Base-by-base conservation (phyloP, 2,329 filamentous ascomycete genomes). In the Aspergillus floridensis region DNA sequence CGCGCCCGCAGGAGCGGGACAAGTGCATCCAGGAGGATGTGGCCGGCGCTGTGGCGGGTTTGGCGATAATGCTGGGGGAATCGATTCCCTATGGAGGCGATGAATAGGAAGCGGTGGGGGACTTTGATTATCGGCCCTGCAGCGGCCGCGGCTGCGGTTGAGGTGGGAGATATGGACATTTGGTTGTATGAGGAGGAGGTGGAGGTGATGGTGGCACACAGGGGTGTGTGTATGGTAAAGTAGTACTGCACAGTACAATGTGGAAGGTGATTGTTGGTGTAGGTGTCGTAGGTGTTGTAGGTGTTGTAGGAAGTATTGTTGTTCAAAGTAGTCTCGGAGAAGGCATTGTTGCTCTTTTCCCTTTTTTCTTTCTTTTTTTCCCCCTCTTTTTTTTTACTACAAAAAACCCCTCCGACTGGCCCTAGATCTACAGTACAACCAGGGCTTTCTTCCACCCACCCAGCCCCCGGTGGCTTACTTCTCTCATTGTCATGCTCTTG, bases 1-100 rank as follows among this genome's bases (percentile, higher is more conserved):
- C 63, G 73, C 2, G 64, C 47, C 19, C 66, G 67, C 16, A 89
- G 77, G 26, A 77, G 73, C 16, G 77, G 79, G 21, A 82, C 80
- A 8, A 93, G 77, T 2, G 83, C 80, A 56, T 84, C 80, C 65
- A 96, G 84, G 49, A 92, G 84, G 58, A 87, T 84, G 78, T 98
- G 93, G 11, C 93, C 95, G 14, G 92, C 92, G 24, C 88, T 93
- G 77, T 98, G 95, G 7, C 93, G 86, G 21, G 91, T 96, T 63
- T 88, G 83, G 65, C 85, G 84, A 75, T 93, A 93, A 22, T 77
- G 73, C 6, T 84, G 81, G 6, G 90, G 92, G 68, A 98, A 98
- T 66, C 38, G 14, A n/a, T 44, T 44, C 16, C 95, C 95, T 63
- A 99, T 84, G 63, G 91, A 95, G 78, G 92, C 85, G 68, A 98